Evolutionary conservation across 441 rosid species (phyloP).

Genomic region (Adansonia grandidieri): DNA sequence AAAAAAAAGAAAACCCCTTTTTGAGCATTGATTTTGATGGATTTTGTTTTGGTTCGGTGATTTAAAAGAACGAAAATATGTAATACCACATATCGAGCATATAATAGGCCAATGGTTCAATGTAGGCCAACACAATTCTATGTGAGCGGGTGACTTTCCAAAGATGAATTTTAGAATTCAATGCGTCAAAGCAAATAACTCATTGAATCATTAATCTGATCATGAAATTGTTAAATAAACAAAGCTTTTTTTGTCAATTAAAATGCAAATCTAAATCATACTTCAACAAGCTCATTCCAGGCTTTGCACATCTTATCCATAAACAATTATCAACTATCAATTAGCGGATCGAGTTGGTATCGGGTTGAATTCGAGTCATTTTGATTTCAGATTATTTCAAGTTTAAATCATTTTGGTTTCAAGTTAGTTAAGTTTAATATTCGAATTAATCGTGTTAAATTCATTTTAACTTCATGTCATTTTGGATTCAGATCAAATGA

Average conservation of each 20-base stretch:
- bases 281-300: slow-evolving; percentile 4
- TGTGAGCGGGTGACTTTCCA: background rate
- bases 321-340: too few species aligned
- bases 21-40: background rate
- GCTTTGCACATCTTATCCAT: too few species aligned
- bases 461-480: too few species aligned
- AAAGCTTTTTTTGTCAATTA: background rate
- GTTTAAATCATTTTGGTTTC: too few species aligned
- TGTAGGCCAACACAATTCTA: background rate
- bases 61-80: background rate
- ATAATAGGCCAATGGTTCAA: background rate
- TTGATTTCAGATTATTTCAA: too few species aligned
- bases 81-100: background rate
- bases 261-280: slow-evolving; percentile 39
- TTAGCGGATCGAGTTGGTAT: too few species aligned
- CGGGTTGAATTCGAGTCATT: too few species aligned
- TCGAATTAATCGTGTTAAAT: too few species aligned
- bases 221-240: too few species aligned
- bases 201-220: background rate
- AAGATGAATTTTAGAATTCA: background rate
- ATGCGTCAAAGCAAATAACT: background rate
- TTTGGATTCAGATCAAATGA: too few species aligned
- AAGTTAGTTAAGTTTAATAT: too few species aligned
- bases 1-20: background rate
- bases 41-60: background rate